These are phyloP conservation scores for Aspergillus brunneoviolaceus DNA, from an alignment of 2,329 filamentous ascomycete genomes.

Conservation along the genomic window DNA sequence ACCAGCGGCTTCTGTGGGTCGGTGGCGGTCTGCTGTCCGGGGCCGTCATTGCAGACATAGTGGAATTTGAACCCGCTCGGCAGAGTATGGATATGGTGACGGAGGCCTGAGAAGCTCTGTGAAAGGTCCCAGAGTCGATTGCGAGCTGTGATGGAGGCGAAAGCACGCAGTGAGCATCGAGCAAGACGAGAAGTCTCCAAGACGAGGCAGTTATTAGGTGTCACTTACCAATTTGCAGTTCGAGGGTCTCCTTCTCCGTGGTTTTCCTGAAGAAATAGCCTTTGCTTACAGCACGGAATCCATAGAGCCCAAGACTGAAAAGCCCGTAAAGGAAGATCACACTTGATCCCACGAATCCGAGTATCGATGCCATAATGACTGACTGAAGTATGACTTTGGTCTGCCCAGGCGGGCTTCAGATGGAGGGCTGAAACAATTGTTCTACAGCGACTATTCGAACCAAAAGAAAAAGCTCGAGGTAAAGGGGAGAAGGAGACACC, in stretches of 20 bases:
- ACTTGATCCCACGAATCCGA: constrained; percentile 18
- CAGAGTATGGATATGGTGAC: constrained; percentile 54
- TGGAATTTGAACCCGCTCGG: constrained; percentile 54
- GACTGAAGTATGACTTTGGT: neutral
- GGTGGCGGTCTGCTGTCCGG: constrained; percentile 16
- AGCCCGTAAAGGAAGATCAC: constrained; percentile 18
- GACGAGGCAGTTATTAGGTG: neutral
- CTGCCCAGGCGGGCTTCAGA: neutral
- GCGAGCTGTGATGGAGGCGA: constrained; percentile 43
- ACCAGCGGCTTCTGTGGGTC: constrained; percentile 41
- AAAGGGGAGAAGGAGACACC: neutral
- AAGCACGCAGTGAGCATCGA: neutral
- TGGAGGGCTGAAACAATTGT: neutral
- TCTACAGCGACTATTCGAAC: neutral
- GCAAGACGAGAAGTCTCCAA: neutral
- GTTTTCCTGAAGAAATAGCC: constrained; percentile 40
- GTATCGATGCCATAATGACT: constrained; percentile 24
- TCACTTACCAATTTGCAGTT: constrained; percentile 43
- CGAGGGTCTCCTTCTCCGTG: constrained; percentile 41
- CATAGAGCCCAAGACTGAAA: constrained; percentile 25
- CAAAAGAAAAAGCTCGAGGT: neutral
- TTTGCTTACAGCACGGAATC: constrained; percentile 35
- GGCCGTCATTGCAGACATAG: constrained; percentile 49
- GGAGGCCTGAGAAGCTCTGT: constrained; percentile 46
- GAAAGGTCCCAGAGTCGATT: constrained; percentile 56